These are phyloP conservation scores for Leccinum incarnatum DNA, from an alignment of 768 basidiomycete species.

Conservation along the genomic window DNA sequence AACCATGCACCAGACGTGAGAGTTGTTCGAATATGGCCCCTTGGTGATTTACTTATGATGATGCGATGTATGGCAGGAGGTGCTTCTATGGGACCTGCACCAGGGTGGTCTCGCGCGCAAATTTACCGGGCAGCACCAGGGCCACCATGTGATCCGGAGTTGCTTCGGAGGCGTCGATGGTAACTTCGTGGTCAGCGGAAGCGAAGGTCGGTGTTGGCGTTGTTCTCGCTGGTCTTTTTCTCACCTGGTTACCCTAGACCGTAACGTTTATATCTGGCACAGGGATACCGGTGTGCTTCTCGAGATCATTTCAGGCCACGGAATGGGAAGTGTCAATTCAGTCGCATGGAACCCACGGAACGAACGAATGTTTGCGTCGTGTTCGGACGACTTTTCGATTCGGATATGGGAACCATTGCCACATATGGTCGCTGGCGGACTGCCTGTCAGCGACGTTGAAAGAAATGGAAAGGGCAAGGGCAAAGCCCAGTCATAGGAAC, in stretches of 20 bases:
- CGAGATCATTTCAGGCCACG: constrained; percentile 88
- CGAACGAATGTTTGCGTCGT: constrained; percentile 91
- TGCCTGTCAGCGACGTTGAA: constrained; percentile 11
- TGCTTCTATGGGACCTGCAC: constrained; percentile 82
- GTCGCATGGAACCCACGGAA: constrained; percentile 95
- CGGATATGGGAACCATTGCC: constrained; percentile 78
- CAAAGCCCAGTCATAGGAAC: constrained; percentile 49
- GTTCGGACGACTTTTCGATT: constrained; percentile 89
- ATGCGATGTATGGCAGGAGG: constrained; percentile 54
- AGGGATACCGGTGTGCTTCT: constrained; percentile 77
- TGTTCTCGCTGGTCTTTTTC: constrained; percentile 1
- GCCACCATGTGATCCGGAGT: constrained; percentile 82
- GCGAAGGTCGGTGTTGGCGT: constrained; percentile 70
- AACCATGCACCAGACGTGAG: constrained; percentile 86
- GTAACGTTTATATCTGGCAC: constrained; percentile 95
- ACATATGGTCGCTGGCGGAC: constrained; percentile 16
- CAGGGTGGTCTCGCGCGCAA: constrained; percentile 69
- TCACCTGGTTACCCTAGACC: constrained; percentile 53
- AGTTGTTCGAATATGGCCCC: constrained; percentile 24
- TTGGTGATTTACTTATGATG: constrained; percentile 7
- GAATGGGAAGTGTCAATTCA: constrained; percentile 87
- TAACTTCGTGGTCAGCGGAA: constrained; percentile 89
- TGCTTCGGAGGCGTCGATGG: constrained; percentile 91
- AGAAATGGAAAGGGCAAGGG: constrained; percentile 62
- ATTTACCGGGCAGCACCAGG: constrained; percentile 84